Evolutionary conservation across 2,329 filamentous ascomycete species (phyloP), one percentile per base, ranked within the genome.

Genomic region (Ophiostoma pallidulum): DNA sequence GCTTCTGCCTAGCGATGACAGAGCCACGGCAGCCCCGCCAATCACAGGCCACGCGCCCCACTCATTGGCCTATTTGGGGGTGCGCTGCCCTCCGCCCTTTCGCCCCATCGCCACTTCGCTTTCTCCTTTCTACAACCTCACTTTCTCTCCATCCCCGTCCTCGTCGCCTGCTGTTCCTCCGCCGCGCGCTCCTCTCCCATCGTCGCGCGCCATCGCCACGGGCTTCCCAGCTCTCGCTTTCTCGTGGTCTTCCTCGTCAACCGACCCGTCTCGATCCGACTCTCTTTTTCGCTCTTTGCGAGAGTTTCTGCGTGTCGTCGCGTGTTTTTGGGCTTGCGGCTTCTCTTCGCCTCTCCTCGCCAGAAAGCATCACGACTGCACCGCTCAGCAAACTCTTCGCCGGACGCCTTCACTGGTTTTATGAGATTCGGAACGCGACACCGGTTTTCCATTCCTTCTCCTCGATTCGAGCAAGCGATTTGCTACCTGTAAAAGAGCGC

Each of bases 351-450:
- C 19, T n/a, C 16, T 20, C 26, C 24, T 6, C 5, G 10, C 5
- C 24, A 28, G 24, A 28, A 28, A 10, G 24, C 24, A 28, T 28
- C 24, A 28, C 24, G 10, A 10, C 24, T 5, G 10, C 24, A 28
- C n/a, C 10, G 18, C 1, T 20, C 22, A 31, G 28, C 14, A 14
- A 12, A n/a, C 7, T n/a, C 20, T 33, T 36, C 20, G 24, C 41
- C 70, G 71, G 77, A 81, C 72, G 69, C 78, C 77, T 81, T 81
- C 58, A 77, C 70, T 81, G 77, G 77, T 78, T 70, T 60, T 78
- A n/a, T 70, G 59, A 62, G 64, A 67, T 19, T 64, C 63, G 58
- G 64, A n/a, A 63, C 57, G 41, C 50, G 37, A 20, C 16, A 26
- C 20, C 9, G n/a, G n/a, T n/a, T n/a, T n/a, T n/a, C 10, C 24